Evolutionary conservation across 176 grass and related monocot genomes (phyloP).

Genomic region (Chloris gayana): DNA sequence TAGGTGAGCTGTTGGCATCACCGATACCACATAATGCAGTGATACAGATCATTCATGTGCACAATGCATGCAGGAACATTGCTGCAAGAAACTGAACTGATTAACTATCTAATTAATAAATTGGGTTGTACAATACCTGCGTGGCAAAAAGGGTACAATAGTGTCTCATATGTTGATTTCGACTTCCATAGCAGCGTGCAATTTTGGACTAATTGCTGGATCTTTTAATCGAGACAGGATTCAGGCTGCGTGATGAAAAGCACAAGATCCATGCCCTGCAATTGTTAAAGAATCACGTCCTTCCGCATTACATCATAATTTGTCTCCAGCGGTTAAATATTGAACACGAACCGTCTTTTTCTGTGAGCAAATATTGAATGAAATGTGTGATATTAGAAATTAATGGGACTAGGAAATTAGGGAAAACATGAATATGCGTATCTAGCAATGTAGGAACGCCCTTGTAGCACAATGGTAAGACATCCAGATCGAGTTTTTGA

Average conservation of each 20-base stretch:
- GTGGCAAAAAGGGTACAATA: neutral
- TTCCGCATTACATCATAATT: neutral
- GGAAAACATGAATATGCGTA: too few species aligned
- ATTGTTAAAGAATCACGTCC: neutral
- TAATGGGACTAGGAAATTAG: too few species aligned
- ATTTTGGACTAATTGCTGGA: conserved; percentile 29
- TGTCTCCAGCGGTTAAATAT: too few species aligned
- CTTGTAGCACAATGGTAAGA: too few species aligned
- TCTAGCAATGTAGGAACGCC: too few species aligned
- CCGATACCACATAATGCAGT: conserved; percentile 1
- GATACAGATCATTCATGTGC: conserved; percentile 10
- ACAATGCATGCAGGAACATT: neutral
- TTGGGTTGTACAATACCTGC: neutral
- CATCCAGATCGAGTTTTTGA: too few species aligned
- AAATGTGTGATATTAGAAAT: too few species aligned
- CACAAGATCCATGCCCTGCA: neutral
- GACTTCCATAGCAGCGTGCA: neutral
- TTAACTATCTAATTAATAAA: neutral
- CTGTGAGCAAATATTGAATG: too few species aligned
- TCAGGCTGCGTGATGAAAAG: neutral
- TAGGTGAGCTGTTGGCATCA: conserved; percentile 23
- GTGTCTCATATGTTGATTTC: conserved; percentile 3
- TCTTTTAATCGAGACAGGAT: conserved; percentile 1
- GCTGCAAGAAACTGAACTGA: neutral
- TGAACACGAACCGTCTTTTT: too few species aligned